phyloP scores from a whole-genome alignment of 176 grass and related monocot genomes.

The Pontederia crassipes region DNA sequence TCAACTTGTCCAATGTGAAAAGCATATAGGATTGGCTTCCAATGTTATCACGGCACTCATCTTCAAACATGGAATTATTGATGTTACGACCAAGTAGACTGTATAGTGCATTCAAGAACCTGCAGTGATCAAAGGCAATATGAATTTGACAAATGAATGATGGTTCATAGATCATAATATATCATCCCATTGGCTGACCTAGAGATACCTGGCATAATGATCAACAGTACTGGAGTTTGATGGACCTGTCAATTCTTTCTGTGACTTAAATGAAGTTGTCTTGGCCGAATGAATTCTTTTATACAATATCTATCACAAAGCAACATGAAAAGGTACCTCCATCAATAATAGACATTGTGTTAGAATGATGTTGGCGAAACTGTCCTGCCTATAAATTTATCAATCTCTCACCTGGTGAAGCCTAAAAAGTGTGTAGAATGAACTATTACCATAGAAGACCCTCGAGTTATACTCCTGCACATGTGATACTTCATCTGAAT shows the following conservation, averaged over 20 bases:
- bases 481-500: constrained; percentile 40
- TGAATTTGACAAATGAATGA: not conserved
- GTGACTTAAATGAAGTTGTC: constrained; percentile 58
- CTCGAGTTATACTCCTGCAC: constrained; percentile 38
- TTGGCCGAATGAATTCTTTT: constrained; percentile 87
- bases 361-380: too few species aligned
- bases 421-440: constrained; percentile 84
- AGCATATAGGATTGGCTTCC: constrained; percentile 94
- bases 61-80: constrained; percentile 93
- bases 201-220: constrained; percentile 70
- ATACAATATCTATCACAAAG: constrained; percentile 73
- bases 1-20: constrained; percentile 91
- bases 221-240: constrained; percentile 64
- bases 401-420: constrained; percentile 66
- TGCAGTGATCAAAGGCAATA: constrained; percentile 21
- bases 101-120: constrained; percentile 74
- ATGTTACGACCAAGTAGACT: constrained; percentile 78
- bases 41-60: constrained; percentile 82
- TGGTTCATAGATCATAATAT: not conserved
- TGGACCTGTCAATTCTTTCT: constrained; percentile 78
- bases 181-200: not conserved
- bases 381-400: too few species aligned
- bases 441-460: constrained; percentile 94
- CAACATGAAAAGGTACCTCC: not conserved
- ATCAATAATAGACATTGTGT: too few species aligned